Percentiles rank a stretch among this genome's conserved stretches.
Evolutionary conservation across 768 basidiomycete genomes (phyloP).

Genomic region (Trametes maxima): DNA sequence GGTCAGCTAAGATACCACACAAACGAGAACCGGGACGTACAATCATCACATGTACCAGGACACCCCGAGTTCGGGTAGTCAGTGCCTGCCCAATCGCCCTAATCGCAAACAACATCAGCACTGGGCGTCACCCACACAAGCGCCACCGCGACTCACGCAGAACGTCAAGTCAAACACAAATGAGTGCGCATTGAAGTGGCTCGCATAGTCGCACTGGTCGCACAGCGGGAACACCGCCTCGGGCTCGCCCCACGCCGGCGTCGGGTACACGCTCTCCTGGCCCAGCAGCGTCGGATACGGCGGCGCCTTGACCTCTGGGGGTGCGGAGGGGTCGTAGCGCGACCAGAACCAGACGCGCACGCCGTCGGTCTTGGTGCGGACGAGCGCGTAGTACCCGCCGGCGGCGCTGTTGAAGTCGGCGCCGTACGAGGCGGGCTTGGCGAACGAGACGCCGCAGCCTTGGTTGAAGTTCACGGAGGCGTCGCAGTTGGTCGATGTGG

Average conservation of each 20-base stretch:
- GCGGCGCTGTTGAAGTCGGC: slow-evolving; percentile 48
- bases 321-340: slow-evolving; percentile 46
- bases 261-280: slow-evolving; percentile 22
- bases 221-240: slow-evolving; percentile 51
- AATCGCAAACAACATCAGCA: background rate
- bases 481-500: slow-evolving; percentile 51
- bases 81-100: slow-evolving; percentile 61
- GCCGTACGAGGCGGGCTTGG: slow-evolving; percentile 46
- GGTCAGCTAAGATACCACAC: background rate
- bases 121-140: background rate
- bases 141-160: slow-evolving; percentile 45
- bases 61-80: slow-evolving; percentile 46
- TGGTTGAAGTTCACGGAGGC: slow-evolving; percentile 52
- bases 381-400: slow-evolving; percentile 65
- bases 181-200: slow-evolving; percentile 53
- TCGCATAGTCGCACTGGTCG: slow-evolving; percentile 50
- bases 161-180: slow-evolving; percentile 65
- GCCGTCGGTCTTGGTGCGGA: slow-evolving; percentile 42
- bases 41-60: slow-evolving; percentile 44
- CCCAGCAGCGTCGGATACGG: slow-evolving; percentile 7
- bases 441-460: slow-evolving; percentile 59
- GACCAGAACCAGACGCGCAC: slow-evolving; percentile 68
- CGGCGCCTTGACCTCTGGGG: slow-evolving; percentile 39
- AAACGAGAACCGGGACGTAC: slow-evolving; percentile 39
- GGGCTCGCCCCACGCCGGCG: slow-evolving; percentile 46